These are phyloP conservation scores for Kodamaea alishanica DNA, from an alignment of 1,139 yeast species.

Conservation along the genomic window DNA sequence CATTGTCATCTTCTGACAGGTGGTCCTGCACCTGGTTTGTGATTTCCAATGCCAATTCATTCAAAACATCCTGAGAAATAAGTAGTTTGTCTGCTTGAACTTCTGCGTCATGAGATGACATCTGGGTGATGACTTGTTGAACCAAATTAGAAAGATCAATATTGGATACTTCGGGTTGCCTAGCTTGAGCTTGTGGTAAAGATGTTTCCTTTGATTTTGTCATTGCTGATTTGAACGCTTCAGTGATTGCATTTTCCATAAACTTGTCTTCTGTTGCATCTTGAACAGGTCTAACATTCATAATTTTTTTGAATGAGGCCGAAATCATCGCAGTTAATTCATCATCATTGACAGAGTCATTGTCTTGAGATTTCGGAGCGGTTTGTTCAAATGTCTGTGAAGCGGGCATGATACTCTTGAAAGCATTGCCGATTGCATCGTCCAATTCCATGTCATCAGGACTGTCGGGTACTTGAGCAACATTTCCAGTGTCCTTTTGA, in stretches of 20 bases:
- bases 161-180: conserved; percentile 5
- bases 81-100: conserved; percentile 6
- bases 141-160: conserved; percentile 20
- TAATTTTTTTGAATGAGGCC: conserved; percentile 15
- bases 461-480: conserved; percentile 27
- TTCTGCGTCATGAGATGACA: conserved; percentile 12
- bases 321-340: conserved; percentile 17
- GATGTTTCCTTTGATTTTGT: conserved; percentile 2
- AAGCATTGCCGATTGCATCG: conserved; percentile 24
- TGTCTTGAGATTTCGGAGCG: conserved; percentile 2
- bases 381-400: conserved; percentile 2
- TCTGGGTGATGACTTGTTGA: conserved; percentile 21
- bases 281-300: conserved; percentile 8
- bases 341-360: conserved; percentile 11
- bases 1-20: conserved; percentile 12
- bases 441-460: conserved; percentile 28
- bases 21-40: conserved; percentile 34
- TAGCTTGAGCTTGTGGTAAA: neutral
- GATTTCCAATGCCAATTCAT: conserved; percentile 33
- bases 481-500: conserved; percentile 16
- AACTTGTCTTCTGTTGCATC: conserved; percentile 13
- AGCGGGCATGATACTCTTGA: conserved; percentile 14
- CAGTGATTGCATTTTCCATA: conserved; percentile 32
- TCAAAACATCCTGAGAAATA: conserved; percentile 25
- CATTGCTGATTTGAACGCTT: conserved; percentile 33